A percentile compares a stretch with the other conserved stretches of the same genome.
These are phyloP conservation scores for Ustilago shanxiensis DNA, from an alignment of 1,284 basidiomycete genomes.

Conservation along the genomic window DNA sequence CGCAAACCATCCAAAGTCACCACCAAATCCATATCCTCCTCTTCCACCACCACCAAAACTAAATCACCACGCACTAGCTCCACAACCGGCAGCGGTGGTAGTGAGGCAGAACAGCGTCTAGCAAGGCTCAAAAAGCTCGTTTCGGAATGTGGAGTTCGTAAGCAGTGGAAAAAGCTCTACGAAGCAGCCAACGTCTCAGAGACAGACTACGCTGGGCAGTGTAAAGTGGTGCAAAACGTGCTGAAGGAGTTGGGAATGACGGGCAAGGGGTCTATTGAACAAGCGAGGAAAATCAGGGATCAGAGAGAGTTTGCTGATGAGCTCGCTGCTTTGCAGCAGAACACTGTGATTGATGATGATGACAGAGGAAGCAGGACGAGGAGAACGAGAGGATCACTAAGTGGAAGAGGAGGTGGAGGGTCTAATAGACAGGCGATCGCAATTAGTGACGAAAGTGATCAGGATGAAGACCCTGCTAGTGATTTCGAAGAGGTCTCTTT, in stretches of 20 bases:
- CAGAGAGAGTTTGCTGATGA: conserved; percentile 48
- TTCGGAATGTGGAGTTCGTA: conserved; percentile 41
- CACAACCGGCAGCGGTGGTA: background rate
- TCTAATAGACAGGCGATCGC: background rate
- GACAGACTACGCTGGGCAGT: conserved; percentile 25
- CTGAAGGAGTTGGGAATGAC: conserved; percentile 44
- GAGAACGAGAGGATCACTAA: conserved; percentile 3
- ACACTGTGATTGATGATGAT: conserved; percentile 18
- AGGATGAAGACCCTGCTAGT: conserved; percentile 17
- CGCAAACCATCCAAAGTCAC: conserved; percentile 15
- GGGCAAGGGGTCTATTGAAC: conserved; percentile 39
- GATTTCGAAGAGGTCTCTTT: conserved; percentile 21
- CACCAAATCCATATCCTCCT: conserved; percentile 7
- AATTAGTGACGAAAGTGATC: conserved; percentile 12
- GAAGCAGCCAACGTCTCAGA: conserved; percentile 23
- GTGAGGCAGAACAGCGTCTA: conserved; percentile 37
- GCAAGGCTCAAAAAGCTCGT: conserved; percentile 48
- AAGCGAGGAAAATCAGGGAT: conserved; percentile 40
- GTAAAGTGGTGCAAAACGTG: conserved; percentile 37
- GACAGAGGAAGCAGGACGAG: conserved; percentile 1
- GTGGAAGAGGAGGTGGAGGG: background rate
- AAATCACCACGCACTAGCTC: background rate
- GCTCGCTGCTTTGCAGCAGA: conserved; percentile 33
- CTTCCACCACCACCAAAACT: conserved; percentile 4
- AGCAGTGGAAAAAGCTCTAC: conserved; percentile 53